Conservation (phyloP, 2,329 filamentous ascomycete species). For the Podosphaera aphanis region DNA sequence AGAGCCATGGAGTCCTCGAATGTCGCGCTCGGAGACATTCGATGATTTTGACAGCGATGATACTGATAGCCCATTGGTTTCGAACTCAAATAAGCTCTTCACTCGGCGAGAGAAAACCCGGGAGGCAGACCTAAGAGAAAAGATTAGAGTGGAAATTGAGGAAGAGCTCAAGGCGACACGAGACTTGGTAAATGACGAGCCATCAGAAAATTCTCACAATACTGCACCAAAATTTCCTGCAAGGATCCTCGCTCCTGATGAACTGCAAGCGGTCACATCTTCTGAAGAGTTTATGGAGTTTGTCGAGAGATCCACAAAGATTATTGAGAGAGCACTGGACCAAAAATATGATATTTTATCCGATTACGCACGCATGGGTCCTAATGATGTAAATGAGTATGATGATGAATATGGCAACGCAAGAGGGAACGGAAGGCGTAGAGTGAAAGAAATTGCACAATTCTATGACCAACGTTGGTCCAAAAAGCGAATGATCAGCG, state of each 20-base stretch:
- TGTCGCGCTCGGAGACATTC: conserved; percentile 27
- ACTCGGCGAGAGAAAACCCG: conserved; percentile 60
- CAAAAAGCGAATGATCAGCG: conserved; percentile 91
- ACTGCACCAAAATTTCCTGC: conserved; percentile 43
- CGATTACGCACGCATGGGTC: conserved; percentile 69
- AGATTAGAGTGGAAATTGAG: conserved; percentile 71
- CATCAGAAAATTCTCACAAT: conserved; percentile 23
- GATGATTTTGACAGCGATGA: conserved; percentile 43
- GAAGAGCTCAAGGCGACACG: conserved; percentile 64
- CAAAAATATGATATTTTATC: conserved; percentile 91
- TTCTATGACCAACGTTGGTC: conserved; percentile 93
- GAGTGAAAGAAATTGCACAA: conserved; percentile 70
- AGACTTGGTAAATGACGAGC: conserved; percentile 30
- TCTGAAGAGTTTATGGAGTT: conserved; percentile 91
- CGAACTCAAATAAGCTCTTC: conserved; percentile 45
- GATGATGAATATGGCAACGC: conserved; percentile 53
- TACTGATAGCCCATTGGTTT: conserved; percentile 27
- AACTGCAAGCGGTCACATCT: conserved; percentile 70
- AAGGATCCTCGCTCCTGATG: conserved; percentile 58
- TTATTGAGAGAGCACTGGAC: conserved; percentile 85
- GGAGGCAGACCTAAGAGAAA: conserved; percentile 73
- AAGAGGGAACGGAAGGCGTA: conserved; percentile 45
- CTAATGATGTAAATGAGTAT: conserved; percentile 51
- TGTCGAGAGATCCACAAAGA: conserved; percentile 84
- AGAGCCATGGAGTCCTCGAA: conserved; percentile 40